Conservation (phyloP, 2,329 filamentous ascomycete species). For the Aaosphaeria arxii region DNA sequence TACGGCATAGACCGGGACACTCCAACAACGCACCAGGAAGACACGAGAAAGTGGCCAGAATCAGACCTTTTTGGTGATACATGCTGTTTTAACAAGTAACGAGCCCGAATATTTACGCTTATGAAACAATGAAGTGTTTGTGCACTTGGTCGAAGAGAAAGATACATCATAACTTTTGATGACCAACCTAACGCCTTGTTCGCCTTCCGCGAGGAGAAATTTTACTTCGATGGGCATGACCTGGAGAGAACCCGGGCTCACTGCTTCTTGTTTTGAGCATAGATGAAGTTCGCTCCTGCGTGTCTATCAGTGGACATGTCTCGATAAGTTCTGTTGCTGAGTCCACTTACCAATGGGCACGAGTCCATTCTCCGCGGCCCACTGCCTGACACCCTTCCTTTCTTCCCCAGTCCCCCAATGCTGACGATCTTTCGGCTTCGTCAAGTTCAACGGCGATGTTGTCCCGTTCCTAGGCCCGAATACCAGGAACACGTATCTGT, state of each 20-base stretch:
- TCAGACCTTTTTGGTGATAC: no score
- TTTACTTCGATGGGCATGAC: no score
- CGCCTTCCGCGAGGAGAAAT: no score
- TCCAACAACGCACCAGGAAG: no score
- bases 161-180: no score
- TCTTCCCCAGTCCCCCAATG: conserved; percentile 55
- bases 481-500: conserved; percentile 57
- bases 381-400: conserved; percentile 50
- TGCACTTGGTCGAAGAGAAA: no score
- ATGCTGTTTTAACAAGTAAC: no score
- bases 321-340: neutral
- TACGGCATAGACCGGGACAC: no score
- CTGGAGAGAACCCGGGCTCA: conserved; percentile 11
- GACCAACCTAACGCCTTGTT: no score
- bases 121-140: no score
- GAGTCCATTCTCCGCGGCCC: conserved; percentile 49
- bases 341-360: conserved; percentile 41
- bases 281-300: conserved; percentile 41
- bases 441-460: conserved; percentile 40
- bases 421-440: conserved; percentile 47
- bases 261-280: conserved; percentile 49
- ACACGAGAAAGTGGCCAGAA: no score
- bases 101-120: no score
- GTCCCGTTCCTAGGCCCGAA: conserved; percentile 47
- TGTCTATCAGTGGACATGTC: conserved; percentile 1